Percentiles rank a stretch among this genome's conserved stretches.
These are phyloP conservation scores for Volvox africanus DNA, from an alignment of 139 green algal genomes.

Conservation along the genomic window DNA sequence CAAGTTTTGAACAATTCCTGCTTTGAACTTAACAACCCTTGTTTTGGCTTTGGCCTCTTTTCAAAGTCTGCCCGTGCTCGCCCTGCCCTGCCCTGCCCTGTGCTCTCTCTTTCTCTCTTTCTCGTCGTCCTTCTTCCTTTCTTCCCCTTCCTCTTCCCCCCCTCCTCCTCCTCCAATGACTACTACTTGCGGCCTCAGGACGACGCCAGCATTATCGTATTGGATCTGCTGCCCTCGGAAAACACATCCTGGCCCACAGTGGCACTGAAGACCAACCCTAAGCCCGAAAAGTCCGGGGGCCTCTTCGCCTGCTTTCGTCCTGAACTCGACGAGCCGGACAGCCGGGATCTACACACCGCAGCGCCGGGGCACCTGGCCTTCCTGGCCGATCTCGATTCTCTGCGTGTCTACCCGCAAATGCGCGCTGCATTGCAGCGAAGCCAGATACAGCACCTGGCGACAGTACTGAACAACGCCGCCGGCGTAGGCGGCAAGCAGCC, in stretches of 20 bases:
- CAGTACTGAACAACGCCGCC: constrained; percentile 22
- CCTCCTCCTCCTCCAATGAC: neutral
- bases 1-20: too few relatives aligned
- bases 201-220: constrained; percentile 87
- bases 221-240: constrained; percentile 80
- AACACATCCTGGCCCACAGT: constrained; percentile 60
- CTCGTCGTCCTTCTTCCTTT: constrained; percentile 25
- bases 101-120: too few relatives aligned
- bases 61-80: neutral
- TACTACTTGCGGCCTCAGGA: constrained; percentile 61
- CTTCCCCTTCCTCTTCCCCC: neutral
- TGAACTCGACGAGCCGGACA: constrained; percentile 46
- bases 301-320: constrained; percentile 47
- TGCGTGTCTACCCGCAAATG: constrained; percentile 55
- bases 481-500: neutral
- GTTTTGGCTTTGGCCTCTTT: neutral
- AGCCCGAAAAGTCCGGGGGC: constrained; percentile 36
- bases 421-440: constrained; percentile 44
- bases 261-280: constrained; percentile 54
- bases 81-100: neutral
- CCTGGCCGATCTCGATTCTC: constrained; percentile 61
- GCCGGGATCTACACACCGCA: constrained; percentile 15
- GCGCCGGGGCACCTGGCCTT: constrained; percentile 40
- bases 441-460: constrained; percentile 41
- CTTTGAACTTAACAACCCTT: neutral